Percentiles rank a stretch among this genome's conserved stretches.
Conservation (phyloP, 2,329 filamentous ascomycete species). For the Neofusicoccum parvum region DNA sequence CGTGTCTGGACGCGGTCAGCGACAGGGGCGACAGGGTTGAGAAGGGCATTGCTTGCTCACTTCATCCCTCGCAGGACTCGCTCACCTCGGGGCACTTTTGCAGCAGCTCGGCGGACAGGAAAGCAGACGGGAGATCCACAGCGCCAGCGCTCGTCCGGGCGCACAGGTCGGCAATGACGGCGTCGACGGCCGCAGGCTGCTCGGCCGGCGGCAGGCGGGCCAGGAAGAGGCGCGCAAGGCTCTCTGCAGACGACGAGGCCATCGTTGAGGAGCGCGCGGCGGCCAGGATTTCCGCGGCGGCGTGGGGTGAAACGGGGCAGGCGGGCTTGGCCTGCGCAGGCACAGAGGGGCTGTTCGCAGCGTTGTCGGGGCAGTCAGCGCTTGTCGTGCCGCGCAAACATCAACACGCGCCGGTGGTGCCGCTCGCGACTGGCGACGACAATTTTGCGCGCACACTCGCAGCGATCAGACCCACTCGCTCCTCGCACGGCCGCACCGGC, state of each 20-base stretch:
- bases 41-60: slow-evolving; percentile 15
- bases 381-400: background rate
- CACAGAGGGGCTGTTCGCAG: background rate
- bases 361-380: slow-evolving; percentile 6
- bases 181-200: slow-evolving; percentile 10
- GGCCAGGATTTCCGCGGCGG: background rate
- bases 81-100: slow-evolving; percentile 23
- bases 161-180: slow-evolving; percentile 11
- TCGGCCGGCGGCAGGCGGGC: slow-evolving; percentile 17
- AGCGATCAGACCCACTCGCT: slow-evolving; percentile 7
- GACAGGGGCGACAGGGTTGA: background rate
- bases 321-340: background rate
- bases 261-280: background rate
- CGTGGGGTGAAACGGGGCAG: background rate
- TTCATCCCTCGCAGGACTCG: background rate
- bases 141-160: background rate
- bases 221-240: slow-evolving; percentile 21
- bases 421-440: background rate
- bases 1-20: background rate
- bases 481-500: slow-evolving; percentile 9
- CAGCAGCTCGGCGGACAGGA: slow-evolving; percentile 18
- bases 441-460: background rate
- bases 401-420: background rate
- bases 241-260: slow-evolving; percentile 18
- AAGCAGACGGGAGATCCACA: slow-evolving; percentile 5